These are phyloP conservation scores for Incumbomyces lentus DNA, from an alignment of 2,329 filamentous ascomycete species.

Conservation along the genomic window DNA sequence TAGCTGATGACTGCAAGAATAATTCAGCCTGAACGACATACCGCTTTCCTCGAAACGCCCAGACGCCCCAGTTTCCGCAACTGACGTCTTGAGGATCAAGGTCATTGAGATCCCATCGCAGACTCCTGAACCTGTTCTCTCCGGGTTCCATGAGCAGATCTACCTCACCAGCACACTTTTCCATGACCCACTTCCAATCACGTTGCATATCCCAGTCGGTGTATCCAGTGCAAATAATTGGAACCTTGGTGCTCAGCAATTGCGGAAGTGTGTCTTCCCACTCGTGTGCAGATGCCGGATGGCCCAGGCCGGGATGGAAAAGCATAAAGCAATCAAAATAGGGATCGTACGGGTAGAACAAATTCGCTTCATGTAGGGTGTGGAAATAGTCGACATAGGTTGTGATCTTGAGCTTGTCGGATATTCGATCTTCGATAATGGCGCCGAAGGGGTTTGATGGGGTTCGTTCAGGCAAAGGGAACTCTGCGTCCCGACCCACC, in stretches of 20 bases:
- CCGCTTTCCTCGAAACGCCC: conserved; percentile 96
- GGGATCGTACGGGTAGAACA: conserved; percentile 90
- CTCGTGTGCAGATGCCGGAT: conserved; percentile 85
- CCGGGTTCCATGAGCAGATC: conserved; percentile 85
- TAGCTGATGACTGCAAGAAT: conserved; percentile 3
- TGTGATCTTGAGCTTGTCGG: conserved; percentile 85
- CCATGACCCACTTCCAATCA: conserved; percentile 80
- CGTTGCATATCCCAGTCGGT: conserved; percentile 90
- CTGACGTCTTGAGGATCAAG: conserved; percentile 87
- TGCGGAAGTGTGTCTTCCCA: conserved; percentile 86
- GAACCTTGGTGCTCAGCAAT: conserved; percentile 88
- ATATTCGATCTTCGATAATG: conserved; percentile 84
- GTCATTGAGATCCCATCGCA: conserved; percentile 96
- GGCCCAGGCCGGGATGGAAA: conserved; percentile 92
- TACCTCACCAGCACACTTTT: conserved; percentile 79
- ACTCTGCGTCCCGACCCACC: conserved; percentile 85
- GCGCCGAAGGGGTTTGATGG: conserved; percentile 82
- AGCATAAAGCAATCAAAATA: conserved; percentile 97
- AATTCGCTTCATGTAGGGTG: conserved; percentile 79
- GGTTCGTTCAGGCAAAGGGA: conserved; percentile 78
- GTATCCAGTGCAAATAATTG: conserved; percentile 89
- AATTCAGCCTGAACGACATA: conserved; percentile 37
- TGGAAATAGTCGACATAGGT: conserved; percentile 98
- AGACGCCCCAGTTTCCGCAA: conserved; percentile 93
- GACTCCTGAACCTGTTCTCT: conserved; percentile 85